Conservation (phyloP, 257 asterid genomes). For the Penstemon davidsonii region DNA sequence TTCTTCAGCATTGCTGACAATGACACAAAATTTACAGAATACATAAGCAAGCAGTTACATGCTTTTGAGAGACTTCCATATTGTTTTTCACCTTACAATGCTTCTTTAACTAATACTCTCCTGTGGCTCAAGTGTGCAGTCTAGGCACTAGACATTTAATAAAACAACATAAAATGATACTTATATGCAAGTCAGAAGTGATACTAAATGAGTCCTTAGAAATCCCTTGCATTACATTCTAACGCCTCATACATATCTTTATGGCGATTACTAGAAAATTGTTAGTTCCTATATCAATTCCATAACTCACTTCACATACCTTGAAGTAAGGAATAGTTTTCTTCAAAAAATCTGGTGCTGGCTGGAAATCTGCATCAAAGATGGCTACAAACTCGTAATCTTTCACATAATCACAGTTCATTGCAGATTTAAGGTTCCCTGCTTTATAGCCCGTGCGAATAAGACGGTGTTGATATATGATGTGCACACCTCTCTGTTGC, state of each 20-base stretch:
- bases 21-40: background rate
- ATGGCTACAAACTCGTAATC: slow-evolving; percentile 86
- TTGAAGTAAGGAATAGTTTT: slow-evolving; percentile 80
- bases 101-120: background rate
- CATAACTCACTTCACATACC: slow-evolving; percentile 39
- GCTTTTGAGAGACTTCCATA: background rate
- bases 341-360: slow-evolving; percentile 82
- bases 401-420: slow-evolving; percentile 81
- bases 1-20: background rate
- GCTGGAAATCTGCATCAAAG: slow-evolving; percentile 96
- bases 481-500: slow-evolving; percentile 80
- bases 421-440: slow-evolving; percentile 90
- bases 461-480: slow-evolving; percentile 75
- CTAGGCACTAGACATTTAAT: background rate
- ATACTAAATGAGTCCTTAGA: background rate
- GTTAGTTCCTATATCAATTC: slow-evolving; percentile 8
- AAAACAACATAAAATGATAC: background rate
- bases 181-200: slow-evolving; percentile 3
- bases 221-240: slow-evolving; percentile 3
- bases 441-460: slow-evolving; percentile 92
- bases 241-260: background rate
- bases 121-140: background rate
- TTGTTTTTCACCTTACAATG: background rate
- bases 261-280: background rate
- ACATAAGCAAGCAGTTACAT: background rate